Conservation (phyloP, 768 basidiomycete species). For the Pisolithus marmoratus region DNA sequence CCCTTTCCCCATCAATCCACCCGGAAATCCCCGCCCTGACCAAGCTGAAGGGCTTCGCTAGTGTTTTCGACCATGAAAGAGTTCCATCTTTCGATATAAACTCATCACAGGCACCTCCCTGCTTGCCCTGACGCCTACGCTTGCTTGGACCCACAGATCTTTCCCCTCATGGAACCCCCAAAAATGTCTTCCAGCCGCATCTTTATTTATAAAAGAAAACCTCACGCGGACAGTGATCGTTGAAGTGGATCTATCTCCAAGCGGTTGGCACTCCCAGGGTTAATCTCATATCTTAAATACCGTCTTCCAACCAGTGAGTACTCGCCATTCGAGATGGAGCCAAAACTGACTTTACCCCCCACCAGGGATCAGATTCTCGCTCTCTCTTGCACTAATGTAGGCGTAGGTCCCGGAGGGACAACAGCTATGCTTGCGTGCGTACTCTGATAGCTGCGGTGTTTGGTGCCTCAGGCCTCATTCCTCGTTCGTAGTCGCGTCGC, state of each 20-base stretch:
- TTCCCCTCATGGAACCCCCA: not conserved
- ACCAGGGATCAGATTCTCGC: conserved; percentile 46
- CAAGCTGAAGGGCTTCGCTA: too few relatives aligned
- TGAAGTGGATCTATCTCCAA: not conserved
- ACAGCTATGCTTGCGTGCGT: conserved; percentile 80
- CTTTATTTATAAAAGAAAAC: too few relatives aligned
- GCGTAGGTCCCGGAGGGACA: conserved; percentile 74
- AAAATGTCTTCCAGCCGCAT: not conserved
- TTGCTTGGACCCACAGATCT: not conserved
- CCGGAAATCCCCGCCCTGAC: too few relatives aligned
- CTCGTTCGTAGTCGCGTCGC: conserved; percentile 40
- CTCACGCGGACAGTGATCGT: not conserved
- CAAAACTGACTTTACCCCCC: conserved; percentile 26
- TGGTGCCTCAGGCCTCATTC: conserved; percentile 3
- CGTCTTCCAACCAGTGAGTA: conserved; percentile 14
- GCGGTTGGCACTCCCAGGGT: not conserved
- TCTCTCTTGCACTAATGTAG: conserved; percentile 65
- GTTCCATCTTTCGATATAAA: too few relatives aligned
- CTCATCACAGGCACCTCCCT: too few relatives aligned
- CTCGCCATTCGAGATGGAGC: conserved; percentile 21
- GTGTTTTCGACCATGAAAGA: too few relatives aligned
- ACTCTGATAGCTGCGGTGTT: conserved; percentile 2
- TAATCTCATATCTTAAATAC: conserved; percentile 18
- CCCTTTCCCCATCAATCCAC: too few relatives aligned
- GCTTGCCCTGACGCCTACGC: too few relatives aligned